Evolutionary conservation across 192 early-diverging fungal species (phyloP).

Genomic region (Coemansia sp.): DNA sequence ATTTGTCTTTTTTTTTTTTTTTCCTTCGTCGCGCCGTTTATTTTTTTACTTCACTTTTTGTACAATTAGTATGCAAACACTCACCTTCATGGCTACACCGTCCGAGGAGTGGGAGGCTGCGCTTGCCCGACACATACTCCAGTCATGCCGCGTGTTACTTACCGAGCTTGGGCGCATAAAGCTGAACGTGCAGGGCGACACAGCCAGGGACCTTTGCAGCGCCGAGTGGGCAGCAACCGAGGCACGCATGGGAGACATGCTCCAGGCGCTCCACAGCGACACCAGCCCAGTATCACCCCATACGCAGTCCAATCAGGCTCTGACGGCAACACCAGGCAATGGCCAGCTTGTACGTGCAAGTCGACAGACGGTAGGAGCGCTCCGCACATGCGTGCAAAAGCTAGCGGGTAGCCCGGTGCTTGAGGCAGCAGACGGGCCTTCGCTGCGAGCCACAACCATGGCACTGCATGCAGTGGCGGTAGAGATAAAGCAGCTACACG

Average conservation of each 20-base stretch:
- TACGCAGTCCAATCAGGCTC: neutral
- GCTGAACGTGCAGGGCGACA: conserved; percentile 8
- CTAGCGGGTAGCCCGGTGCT: conserved; percentile 20
- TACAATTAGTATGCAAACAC: neutral
- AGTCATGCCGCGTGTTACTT: conserved; percentile 33
- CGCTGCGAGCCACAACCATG: conserved; percentile 18
- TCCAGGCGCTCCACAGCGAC: conserved; percentile 13
- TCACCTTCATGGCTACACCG: conserved; percentile 11
- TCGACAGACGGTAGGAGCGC: conserved; percentile 27
- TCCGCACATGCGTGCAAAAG: conserved; percentile 27
- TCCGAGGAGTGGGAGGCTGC: conserved; percentile 14
- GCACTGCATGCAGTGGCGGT: conserved; percentile 19
- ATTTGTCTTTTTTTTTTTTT: neutral
- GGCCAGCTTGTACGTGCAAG: conserved; percentile 22
- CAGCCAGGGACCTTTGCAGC: conserved; percentile 17
- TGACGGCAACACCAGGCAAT: neutral
- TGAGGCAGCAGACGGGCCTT: conserved; percentile 1
- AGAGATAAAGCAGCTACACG: conserved; percentile 13
- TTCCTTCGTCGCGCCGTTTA: neutral
- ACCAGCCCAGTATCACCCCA: neutral
- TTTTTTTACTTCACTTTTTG: neutral
- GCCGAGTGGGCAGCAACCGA: conserved; percentile 26
- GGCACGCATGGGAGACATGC: conserved; percentile 17
- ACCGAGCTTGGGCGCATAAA: conserved; percentile 31
- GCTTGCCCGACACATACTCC: conserved; percentile 35